Percentiles rank a stretch among this genome's conserved stretches.
Evolutionary conservation across 202 grass and related monocot species (phyloP).

Genomic region (Brachypodium distachyon): DNA sequence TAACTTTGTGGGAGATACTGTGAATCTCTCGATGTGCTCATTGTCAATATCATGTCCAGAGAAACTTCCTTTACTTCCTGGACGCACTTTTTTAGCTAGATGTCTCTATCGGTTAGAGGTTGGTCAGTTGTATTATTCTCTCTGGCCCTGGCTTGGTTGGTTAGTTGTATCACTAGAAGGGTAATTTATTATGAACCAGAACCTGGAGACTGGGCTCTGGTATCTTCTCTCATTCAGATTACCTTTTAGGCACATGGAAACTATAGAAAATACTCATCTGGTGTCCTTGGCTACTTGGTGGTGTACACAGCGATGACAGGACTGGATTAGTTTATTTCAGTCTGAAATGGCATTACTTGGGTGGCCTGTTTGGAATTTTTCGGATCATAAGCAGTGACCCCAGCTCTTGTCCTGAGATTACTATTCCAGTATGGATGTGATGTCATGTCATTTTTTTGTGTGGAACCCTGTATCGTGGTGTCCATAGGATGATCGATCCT

Average conservation of each 20-base stretch:
- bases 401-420: background rate
- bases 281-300: background rate
- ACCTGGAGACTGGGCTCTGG: background rate
- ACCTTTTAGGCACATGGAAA: conserved; percentile 14
- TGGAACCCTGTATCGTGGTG: background rate
- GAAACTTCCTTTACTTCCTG: background rate
- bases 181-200: background rate
- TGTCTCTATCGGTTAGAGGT: background rate
- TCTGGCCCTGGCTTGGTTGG: background rate
- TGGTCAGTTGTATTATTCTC: background rate
- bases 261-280: background rate
- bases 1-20: background rate
- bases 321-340: background rate
- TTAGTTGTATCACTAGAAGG: background rate
- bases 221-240: conserved; percentile 18
- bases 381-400: background rate
- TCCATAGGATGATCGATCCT: background rate
- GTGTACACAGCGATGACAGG: background rate
- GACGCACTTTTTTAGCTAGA: background rate
- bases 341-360: background rate
- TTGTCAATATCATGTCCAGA: background rate
- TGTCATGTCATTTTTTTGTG: background rate
- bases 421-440: background rate
- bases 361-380: background rate
- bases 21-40: background rate